Evolutionary conservation across 1,284 basidiomycete species (phyloP), one percentile per base, ranked within the genome.

Genomic region (Farysia itapuensis): DNA sequence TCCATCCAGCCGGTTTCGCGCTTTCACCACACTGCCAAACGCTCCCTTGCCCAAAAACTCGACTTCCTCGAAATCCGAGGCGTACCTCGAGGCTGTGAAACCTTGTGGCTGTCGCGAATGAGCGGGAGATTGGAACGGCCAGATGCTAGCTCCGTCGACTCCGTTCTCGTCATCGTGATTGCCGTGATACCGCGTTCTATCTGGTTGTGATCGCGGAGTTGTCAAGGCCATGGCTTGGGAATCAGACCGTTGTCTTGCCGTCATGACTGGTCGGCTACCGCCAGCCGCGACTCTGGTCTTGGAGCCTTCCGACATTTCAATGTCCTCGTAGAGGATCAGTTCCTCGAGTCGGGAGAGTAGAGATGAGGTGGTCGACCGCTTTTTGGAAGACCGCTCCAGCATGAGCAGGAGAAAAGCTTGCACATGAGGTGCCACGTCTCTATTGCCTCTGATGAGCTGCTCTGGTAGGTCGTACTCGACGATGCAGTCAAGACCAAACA

Each of bases 11-110:
- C 85, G 88, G 73, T 96, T 93, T 41, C 86, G 81, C 1, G 91
- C 92, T 77, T 96, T 96, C 33, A 95, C 90, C 0, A 96, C 93
- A 18, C 89, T 88, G 0, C 92, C 91, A 74, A 93, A 97, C 0
- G 88, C 91, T 1, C 92, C 92, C 73, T 87, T 88, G 1, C 93
- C 92, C 6, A 78, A 60, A 36, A 75, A 74, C 32, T 71, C 70
- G 24, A 77, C 64, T 44, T 77, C 73, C 32, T 73, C 70, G 37
- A 77, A 77, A 53, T 77, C 75, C 18, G 60, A 69, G 14, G 68
- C 42, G 40, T 75, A 77, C 8, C 75, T 67, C 20, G 72, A 74
- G 7, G 54, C 39, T 14, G 61, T 21, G 0, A 39, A 33, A 20
- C 48, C 53, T 14, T 49, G 49, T 13, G 53, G 13, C 7, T 38